Percentiles rank a stretch among this genome's conserved stretches.
These are phyloP conservation scores for Beauveria sp. DNA, from an alignment of 2,329 filamentous ascomycete genomes.

Conservation along the genomic window DNA sequence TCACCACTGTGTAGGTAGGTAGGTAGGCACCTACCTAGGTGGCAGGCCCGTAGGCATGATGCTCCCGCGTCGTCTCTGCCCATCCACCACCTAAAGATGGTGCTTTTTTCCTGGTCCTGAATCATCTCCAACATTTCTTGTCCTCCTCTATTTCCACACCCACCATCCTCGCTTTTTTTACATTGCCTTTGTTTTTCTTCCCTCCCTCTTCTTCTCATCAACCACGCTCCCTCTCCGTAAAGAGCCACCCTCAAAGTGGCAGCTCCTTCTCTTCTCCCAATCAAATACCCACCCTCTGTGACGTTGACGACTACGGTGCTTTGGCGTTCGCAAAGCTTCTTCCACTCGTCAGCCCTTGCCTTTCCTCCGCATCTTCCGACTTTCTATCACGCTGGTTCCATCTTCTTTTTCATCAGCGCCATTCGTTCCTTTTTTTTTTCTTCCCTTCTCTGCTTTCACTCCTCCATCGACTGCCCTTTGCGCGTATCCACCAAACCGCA, in stretches of 20 bases:
- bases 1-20: too few species aligned
- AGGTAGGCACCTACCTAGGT: too few species aligned
- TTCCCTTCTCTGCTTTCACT: background rate
- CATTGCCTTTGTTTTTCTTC: background rate
- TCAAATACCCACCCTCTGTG: background rate
- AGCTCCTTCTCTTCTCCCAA: background rate
- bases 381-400: background rate
- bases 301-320: background rate
- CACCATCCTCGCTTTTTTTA: background rate
- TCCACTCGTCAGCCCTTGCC: background rate
- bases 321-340: background rate
- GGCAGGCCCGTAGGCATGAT: background rate
- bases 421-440: background rate
- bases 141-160: conserved; percentile 8
- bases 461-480: background rate
- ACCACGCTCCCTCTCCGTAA: background rate
- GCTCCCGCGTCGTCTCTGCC: background rate
- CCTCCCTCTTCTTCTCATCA: background rate
- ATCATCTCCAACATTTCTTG: conserved; percentile 1
- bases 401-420: background rate
- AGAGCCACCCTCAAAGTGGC: background rate
- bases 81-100: background rate
- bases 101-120: conserved; percentile 6
- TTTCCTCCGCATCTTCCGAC: background rate
- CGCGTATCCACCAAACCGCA: conserved; percentile 3